Evolutionary conservation across 75 land plant genomes (phyloP), one percentile per base, ranked within the genome.

Genomic region (Ceratopteris richardii): DNA sequence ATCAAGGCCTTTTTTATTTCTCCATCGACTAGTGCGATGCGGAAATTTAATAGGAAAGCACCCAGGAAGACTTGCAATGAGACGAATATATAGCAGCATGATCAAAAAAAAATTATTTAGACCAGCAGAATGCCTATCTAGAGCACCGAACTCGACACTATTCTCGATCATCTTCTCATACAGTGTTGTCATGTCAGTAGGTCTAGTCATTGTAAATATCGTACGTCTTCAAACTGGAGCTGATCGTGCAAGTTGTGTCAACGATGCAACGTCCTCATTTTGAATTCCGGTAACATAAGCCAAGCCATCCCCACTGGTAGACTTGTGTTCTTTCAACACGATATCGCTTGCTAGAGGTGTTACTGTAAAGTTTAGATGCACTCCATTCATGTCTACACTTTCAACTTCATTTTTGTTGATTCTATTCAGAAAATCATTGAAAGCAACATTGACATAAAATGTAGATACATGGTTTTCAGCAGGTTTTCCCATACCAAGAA

Each of bases 361-460:
- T 64, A 93, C 57, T 31, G 75, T 66, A 66, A 89, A 93, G 68
- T 80, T 78, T 11, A 93, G 79, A 51, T 93, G 98, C 1, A 86
- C 87, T 1, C 96, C 98, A 62, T 93, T 91, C 22, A 89, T 90
- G 64, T 93, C 98, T 57, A 86, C 98, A 43, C 79, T 90, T 59
- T 79, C 82, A 43, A 93, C 85, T 52, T 89, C 77, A 47, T 93
- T 80, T 16, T 62, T 58, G 42, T 77, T 75, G 14, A 90, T 70
- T 70, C 69, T 82, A 42, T 81, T 73, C 57, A 93, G 64, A 56
- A 93, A 89, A 21, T 93, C 96, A 54, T 96, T 93, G 55, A 82
- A 93, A 5, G 98, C 83, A 7, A 93, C 96, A 44, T 70, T 89
- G 13, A 93, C 77, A 39, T 85, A 75, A 10, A 77, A 55, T 5